Conservation (phyloP, 2,329 filamentous ascomycete genomes). For the Ophiostoma sp. region DNA sequence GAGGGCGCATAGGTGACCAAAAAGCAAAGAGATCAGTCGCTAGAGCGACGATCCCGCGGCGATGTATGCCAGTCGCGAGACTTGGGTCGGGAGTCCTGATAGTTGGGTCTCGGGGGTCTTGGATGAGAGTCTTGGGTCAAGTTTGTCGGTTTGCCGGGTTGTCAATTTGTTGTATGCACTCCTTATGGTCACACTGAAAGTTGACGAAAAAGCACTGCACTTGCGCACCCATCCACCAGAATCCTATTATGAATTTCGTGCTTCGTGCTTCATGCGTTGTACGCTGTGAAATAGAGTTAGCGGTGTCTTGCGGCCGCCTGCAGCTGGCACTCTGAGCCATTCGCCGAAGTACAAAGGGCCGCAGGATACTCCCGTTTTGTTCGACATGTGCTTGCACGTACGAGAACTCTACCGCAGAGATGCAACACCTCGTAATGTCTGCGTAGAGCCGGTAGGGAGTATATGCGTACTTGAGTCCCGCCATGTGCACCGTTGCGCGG, state of each 20-base stretch:
- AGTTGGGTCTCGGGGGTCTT: neutral
- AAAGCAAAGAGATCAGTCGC: slow-evolving; percentile 18
- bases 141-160: neutral
- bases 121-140: neutral
- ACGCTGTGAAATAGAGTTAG: slow-evolving; percentile 16
- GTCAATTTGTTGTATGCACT: neutral
- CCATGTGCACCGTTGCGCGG: slow-evolving; percentile 4
- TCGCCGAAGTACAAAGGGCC: slow-evolving; percentile 15
- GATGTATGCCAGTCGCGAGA: neutral
- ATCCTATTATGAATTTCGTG: neutral
- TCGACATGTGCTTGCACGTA: neutral
- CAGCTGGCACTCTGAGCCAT: slow-evolving; percentile 18
- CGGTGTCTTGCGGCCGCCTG: neutral
- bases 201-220: neutral
- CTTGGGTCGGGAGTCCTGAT: neutral
- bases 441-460: neutral
- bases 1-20: neutral
- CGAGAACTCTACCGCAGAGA: neutral
- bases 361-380: neutral
- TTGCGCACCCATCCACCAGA: neutral
- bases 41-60: slow-evolving; percentile 17
- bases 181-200: neutral
- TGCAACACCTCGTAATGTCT: neutral
- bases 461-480: neutral
- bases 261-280: neutral